Evolutionary conservation across 2,329 filamentous ascomycete species (phyloP).

Genomic region (Fonsecaea nubica): DNA sequence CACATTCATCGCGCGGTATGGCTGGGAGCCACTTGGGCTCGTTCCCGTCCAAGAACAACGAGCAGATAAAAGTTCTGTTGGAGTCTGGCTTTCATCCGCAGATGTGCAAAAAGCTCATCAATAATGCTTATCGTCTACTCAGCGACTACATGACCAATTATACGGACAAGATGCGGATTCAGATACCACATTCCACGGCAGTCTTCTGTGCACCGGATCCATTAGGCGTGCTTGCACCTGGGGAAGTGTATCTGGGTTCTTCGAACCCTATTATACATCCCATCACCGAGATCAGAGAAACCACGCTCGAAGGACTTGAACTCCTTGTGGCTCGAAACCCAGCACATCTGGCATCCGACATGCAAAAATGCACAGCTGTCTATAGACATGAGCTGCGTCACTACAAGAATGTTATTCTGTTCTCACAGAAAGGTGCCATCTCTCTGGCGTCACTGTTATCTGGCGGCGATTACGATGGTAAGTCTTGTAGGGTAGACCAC

Average conservation of each 20-base stretch:
- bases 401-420: constrained; percentile 64
- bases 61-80: constrained; percentile 48
- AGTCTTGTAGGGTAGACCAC: neutral
- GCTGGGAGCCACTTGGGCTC: constrained; percentile 42
- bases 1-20: neutral
- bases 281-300: constrained; percentile 48
- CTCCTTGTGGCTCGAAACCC: constrained; percentile 65
- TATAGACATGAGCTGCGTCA: constrained; percentile 60
- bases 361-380: constrained; percentile 61
- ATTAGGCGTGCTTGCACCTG: constrained; percentile 56
- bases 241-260: constrained; percentile 64
- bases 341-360: constrained; percentile 63
- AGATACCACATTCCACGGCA: constrained; percentile 59
- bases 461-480: constrained; percentile 69
- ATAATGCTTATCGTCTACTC: constrained; percentile 45
- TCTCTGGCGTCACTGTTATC: constrained; percentile 66
- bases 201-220: constrained; percentile 66
- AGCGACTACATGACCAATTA: constrained; percentile 49
- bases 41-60: constrained; percentile 46
- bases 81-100: constrained; percentile 56
- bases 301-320: constrained; percentile 55
- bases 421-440: constrained; percentile 58
- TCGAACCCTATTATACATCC: constrained; percentile 54
- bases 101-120: constrained; percentile 50
- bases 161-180: constrained; percentile 56